phyloP scores from a whole-genome alignment of 1,139 yeast genomes.

The Taphrina flavorubra region DNA sequence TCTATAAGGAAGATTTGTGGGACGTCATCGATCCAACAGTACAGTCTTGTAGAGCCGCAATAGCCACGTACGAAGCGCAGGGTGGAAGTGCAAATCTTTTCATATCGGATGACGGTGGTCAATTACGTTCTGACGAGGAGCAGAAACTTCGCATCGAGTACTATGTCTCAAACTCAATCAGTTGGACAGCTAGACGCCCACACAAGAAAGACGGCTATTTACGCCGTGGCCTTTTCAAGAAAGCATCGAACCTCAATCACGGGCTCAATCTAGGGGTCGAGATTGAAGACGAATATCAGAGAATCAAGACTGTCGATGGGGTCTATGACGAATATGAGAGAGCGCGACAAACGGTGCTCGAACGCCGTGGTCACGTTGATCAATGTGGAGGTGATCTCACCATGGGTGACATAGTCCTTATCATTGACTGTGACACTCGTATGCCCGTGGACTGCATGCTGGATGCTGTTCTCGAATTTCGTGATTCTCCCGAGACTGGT shows the following conservation, averaged over 20 bases:
- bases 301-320: conserved; percentile 42
- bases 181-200: conserved; percentile 44
- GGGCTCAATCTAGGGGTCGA: conserved; percentile 40
- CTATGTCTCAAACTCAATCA: conserved; percentile 42
- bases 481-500: conserved; percentile 45
- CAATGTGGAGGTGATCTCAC: conserved; percentile 42
- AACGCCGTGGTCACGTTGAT: conserved; percentile 15
- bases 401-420: conserved; percentile 44
- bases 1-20: conserved; percentile 42
- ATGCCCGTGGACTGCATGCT: conserved; percentile 45
- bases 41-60: conserved; percentile 44
- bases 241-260: conserved; percentile 39
- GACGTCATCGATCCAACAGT: conserved; percentile 45
- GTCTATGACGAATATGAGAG: conserved; percentile 41
- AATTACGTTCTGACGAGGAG: conserved; percentile 44
- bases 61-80: conserved; percentile 45
- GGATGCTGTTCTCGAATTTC: conserved; percentile 45
- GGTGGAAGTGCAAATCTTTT: conserved; percentile 45
- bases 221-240: conserved; percentile 39
- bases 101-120: conserved; percentile 46
- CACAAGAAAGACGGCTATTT: conserved; percentile 44
- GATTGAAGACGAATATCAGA: conserved; percentile 43
- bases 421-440: conserved; percentile 45
- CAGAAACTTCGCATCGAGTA: conserved; percentile 39
- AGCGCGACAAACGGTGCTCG: conserved; percentile 17